Evolutionary conservation across 176 grass and related monocot genomes (phyloP).

Genomic region (Raddia distichophylla): DNA sequence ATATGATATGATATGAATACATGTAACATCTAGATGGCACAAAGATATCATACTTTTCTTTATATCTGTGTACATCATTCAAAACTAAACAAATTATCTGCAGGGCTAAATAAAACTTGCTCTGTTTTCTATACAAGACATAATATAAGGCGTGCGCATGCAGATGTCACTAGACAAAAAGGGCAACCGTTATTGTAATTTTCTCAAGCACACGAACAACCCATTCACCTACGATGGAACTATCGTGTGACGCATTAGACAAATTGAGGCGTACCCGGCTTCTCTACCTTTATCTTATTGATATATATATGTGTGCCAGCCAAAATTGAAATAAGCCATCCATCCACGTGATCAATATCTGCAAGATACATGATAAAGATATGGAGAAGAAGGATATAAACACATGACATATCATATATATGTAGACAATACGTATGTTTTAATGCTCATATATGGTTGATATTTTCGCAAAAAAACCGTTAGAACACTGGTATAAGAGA

Average conservation of each 20-base stretch:
- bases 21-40: background rate
- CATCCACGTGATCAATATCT: background rate
- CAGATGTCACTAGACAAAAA: background rate
- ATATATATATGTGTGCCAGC: background rate
- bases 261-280: background rate
- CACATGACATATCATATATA: background rate
- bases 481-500: no score
- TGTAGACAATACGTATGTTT: no score
- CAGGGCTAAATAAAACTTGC: no score
- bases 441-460: no score
- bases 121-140: no score
- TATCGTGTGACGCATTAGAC: background rate
- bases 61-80: no score
- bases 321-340: background rate
- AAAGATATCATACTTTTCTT: background rate
- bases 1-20: background rate
- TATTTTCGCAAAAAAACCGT: no score
- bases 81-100: no score
- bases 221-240: background rate
- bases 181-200: background rate
- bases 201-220: background rate
- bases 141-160: no score
- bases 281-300: accelerated
- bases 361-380: background rate
- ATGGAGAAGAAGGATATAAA: background rate